Evolutionary conservation across 805 yeast genomes (phyloP), one percentile per base, ranked within the genome.

Genomic region (Metschnikowia proteae): DNA sequence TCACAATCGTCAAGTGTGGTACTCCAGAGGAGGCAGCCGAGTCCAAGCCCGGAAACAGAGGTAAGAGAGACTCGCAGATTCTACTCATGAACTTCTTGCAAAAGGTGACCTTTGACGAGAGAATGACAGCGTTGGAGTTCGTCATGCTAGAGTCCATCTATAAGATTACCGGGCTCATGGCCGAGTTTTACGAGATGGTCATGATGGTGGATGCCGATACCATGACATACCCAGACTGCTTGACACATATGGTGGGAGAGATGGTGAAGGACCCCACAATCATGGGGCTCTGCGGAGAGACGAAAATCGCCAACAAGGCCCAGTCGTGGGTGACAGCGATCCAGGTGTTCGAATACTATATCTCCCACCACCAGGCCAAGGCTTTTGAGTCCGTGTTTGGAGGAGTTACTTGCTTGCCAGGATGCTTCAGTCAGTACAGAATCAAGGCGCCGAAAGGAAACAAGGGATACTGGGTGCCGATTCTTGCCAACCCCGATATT

Each of bases 121-220:
- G 97, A 75, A 90, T 90, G 97, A 84, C 96, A 0, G 88, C 85
- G 56, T 78, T 90, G 50, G 96, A 91, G 57, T 89, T 79, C 60
- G 94, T 86, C 62, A 74, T 90, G 55, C 68, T 89, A 61, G 77
- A 77, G 47, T 79, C 79, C 38, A 85, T 91, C 25, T 88, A 96
- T 88, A 78, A 80, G 57, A 73, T 89, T 6, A 88, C 96, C 0
- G 96, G 96, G 1, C 70, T 90, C 38, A 85, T 89, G 82, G 83
- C 96, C 0, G 88, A 83, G 45, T 77, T 79, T 63, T 90, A 89
- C 65, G 97, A 90, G 63, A 72, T 85, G 34, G 83, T 87, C 36
- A 69, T 91, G 30, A 90, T 90, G 96, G 96, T 90, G 31, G 97
- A 90, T 70, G 97, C 97, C 3, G 97, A 90, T 69, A 89, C 97